Evolutionary conservation across 441 rosid genomes (phyloP), one percentile per base, ranked within the genome.

Genomic region (Aquilaria agallochum): DNA sequence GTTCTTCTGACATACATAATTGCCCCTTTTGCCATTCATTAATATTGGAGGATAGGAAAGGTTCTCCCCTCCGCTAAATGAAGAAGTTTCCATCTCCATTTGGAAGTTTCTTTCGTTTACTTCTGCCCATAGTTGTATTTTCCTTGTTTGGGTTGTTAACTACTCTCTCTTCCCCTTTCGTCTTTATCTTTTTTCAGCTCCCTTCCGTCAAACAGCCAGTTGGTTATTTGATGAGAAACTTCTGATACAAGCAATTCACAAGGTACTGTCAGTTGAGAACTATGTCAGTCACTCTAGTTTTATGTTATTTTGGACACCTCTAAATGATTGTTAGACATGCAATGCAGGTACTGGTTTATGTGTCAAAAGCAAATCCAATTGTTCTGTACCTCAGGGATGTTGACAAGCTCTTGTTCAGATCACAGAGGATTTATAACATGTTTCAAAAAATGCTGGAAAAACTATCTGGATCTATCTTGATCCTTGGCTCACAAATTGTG

Each of bases 211-310:
- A 46, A 80, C 83, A 40, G 80, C 86, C 75, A 89, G 87, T 58
- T 87, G 92, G 94, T 81, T 87, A 14, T 94, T 94, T 15, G 94
- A 91, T 42, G 99, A 94, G 69, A 94, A 80, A 76, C 88, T 91
- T 74, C 78, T 94, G 6, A 78, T 94, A 60, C 97, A 87, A 54
- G 74, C 96, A 62, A 79, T 94, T 48, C 91, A 89, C 79, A 89
- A 82, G 95, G 97, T 93, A 75, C 31, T 27, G 49, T 53, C 6
- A 53, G 30, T 62, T 60, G 33, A 56, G 31, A 59, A n/a, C 50
- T 45, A 34, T 11, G 47, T 54, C 27, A 14, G 2, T 63, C 27
- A 32, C 31, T 8, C 20, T 13, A 73, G 40, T 36, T 54, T 46
- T 5, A 20, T 13, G 32, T 53, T 31, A 53, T 53, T 11, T 5